Base-by-base conservation (phyloP, 257 asterid species). In the Osmanthus fragrans region DNA sequence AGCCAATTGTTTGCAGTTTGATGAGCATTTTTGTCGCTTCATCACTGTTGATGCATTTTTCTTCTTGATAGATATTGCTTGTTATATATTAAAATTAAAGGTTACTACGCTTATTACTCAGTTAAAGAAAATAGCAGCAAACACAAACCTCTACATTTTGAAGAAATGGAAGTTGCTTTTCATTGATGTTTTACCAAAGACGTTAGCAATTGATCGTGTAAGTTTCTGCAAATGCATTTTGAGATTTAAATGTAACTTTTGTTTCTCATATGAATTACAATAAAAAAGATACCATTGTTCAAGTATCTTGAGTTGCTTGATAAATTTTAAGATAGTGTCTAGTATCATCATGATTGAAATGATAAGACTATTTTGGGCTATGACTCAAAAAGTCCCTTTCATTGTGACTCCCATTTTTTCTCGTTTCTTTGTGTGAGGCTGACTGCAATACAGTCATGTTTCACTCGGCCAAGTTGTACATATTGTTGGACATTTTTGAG, bases 301-400 rank as follows among this genome's bases (percentile, higher is more conserved):
- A 40, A 40, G 49, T 12, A 40, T 40, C 49, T 40, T 11, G 49
- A 40, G 49, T 40, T 40, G 49, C 16, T 11, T 40, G 49, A 40
- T 40, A 10, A 72, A 42, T 56, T 81, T 68, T 5, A 19, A n/a
- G 42, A 71, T 25, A 15, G 37, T 70, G 49, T 16, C 68, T 51
- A 15, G 30, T 75, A 34, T 75, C 64, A 75, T 75, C 79, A 47
- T 68, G 39, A 68, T 72, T 47, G 67, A 33, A 32, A 37, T 42
- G 69, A 8, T 18, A 12, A 36, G 54, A 30, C 27, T 73, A 76
- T 63, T n/a, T 76, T 29, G 12, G 37, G 67, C 23, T 42, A 47
- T 4, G 10, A 33, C 42, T 19, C 73, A 37, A 30, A 1, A 10
- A 32, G 49, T 34, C 67, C 36, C 29, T 47, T 66, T 72, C 51